phyloP scores from a whole-genome alignment of 495 filamentous ascomycete species.

The Penicillium lagena region DNA sequence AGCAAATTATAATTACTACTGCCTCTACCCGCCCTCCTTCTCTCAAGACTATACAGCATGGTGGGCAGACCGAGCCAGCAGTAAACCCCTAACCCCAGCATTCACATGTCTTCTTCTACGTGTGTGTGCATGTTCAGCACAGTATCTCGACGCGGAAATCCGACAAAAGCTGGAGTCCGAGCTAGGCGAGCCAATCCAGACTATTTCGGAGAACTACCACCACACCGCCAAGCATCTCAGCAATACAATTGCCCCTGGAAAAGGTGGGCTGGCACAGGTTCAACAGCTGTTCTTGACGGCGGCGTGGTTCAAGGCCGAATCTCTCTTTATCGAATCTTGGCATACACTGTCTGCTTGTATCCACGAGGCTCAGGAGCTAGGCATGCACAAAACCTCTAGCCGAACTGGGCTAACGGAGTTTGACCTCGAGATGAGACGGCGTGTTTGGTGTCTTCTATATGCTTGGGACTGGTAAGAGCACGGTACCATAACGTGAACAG shows the following conservation, averaged over 20 bases:
- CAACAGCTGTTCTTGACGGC: slow-evolving; percentile 47
- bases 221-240: slow-evolving; percentile 38
- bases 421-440: slow-evolving; percentile 28
- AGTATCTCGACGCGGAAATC: slow-evolving; percentile 32
- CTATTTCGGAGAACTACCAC: slow-evolving; percentile 35
- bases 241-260: slow-evolving; percentile 36
- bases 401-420: slow-evolving; percentile 34
- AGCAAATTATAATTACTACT: slow-evolving; percentile 45
- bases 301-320: slow-evolving; percentile 47
- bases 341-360: slow-evolving; percentile 39
- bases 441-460: slow-evolving; percentile 34
- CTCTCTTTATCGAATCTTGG: slow-evolving; percentile 47
- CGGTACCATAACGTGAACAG: neutral
- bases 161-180: slow-evolving; percentile 41
- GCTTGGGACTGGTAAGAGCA: slow-evolving; percentile 26
- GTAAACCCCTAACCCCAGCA: slow-evolving; percentile 27
- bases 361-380: slow-evolving; percentile 46
- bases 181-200: slow-evolving; percentile 28
- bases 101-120: slow-evolving; percentile 47
- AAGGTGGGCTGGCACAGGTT: slow-evolving; percentile 40
- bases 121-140: slow-evolving; percentile 44
- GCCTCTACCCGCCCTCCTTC: slow-evolving; percentile 42
- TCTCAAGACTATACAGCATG: slow-evolving; percentile 40
- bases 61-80: slow-evolving; percentile 32
- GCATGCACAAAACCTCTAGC: slow-evolving; percentile 36